Evolutionary conservation across 2,329 filamentous ascomycete species (phyloP).

Genomic region (Penicillium sp.): DNA sequence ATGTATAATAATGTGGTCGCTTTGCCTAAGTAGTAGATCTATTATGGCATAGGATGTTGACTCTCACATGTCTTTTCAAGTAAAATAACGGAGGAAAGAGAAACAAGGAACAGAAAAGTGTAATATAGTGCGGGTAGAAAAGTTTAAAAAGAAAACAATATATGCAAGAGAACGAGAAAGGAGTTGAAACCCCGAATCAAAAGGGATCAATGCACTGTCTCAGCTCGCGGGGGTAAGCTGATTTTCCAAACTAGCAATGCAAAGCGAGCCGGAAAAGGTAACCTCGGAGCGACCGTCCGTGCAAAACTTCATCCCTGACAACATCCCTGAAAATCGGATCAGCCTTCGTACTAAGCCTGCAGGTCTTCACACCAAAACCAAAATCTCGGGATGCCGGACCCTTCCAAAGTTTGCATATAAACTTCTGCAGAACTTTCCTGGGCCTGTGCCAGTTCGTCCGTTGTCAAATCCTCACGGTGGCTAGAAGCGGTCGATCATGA

Average conservation of each 20-base stretch:
- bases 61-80: neutral
- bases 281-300: neutral
- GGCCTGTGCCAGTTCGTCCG: neutral
- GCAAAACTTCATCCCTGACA: neutral
- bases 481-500: neutral
- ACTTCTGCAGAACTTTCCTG: neutral
- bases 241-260: neutral
- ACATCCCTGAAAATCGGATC: neutral
- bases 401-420: neutral
- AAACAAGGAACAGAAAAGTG: neutral
- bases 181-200: neutral
- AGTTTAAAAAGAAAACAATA: neutral
- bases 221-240: neutral
- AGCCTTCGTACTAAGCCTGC: neutral
- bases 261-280: neutral
- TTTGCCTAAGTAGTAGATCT: neutral
- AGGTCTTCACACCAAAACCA: neutral
- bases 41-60: neutral
- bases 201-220: neutral
- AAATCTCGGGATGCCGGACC: neutral
- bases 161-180: neutral
- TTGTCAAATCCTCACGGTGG: neutral
- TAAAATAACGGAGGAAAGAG: neutral
- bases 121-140: neutral
- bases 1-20: neutral